These are phyloP conservation scores for Chaetomidium leptoderma DNA, from an alignment of 495 filamentous ascomycete genomes.

Conservation along the genomic window DNA sequence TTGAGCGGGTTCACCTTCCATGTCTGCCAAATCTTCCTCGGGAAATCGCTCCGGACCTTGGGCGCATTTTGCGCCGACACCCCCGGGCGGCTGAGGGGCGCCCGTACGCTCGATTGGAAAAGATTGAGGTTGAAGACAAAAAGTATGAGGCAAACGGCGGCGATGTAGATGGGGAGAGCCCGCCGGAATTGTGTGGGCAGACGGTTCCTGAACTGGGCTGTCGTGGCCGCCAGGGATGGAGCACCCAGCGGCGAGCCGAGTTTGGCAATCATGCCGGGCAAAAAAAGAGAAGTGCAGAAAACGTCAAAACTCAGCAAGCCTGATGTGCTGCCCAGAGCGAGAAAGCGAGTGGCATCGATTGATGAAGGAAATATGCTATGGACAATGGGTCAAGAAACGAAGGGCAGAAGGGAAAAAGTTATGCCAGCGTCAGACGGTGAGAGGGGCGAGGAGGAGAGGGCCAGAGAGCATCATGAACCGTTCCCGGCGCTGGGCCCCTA, in stretches of 20 bases:
- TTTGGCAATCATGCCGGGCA: slow-evolving; percentile 36
- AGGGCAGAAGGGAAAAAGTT: neutral
- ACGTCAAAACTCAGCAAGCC: neutral
- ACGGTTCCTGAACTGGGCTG: slow-evolving; percentile 37
- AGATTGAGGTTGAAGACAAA: slow-evolving; percentile 43
- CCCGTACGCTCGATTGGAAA: slow-evolving; percentile 28
- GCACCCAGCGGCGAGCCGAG: slow-evolving; percentile 36
- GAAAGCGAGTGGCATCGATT: slow-evolving; percentile 22
- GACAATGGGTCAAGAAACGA: slow-evolving; percentile 12
- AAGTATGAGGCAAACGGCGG: slow-evolving; percentile 35
- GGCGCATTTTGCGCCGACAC: neutral
- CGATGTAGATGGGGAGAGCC: slow-evolving; percentile 33
- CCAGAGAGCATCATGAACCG: slow-evolving; percentile 1
- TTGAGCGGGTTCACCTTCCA: slow-evolving; percentile 59
- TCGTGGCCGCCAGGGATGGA: slow-evolving; percentile 35
- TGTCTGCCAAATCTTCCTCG: slow-evolving; percentile 58
- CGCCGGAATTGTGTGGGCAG: slow-evolving; percentile 37
- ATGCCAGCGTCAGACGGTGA: neutral
- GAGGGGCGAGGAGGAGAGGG: slow-evolving; percentile 1
- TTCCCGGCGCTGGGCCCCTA: slow-evolving; percentile 1
- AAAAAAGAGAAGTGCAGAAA: slow-evolving; percentile 2
- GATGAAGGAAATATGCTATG: slow-evolving; percentile 12
- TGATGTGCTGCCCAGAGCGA: slow-evolving; percentile 10
- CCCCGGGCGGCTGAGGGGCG: slow-evolving; percentile 5
- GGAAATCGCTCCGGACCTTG: slow-evolving; percentile 28